Evolutionary conservation across 768 basidiomycete species (phyloP).

Genomic region (Psilocybe cyanescens): DNA sequence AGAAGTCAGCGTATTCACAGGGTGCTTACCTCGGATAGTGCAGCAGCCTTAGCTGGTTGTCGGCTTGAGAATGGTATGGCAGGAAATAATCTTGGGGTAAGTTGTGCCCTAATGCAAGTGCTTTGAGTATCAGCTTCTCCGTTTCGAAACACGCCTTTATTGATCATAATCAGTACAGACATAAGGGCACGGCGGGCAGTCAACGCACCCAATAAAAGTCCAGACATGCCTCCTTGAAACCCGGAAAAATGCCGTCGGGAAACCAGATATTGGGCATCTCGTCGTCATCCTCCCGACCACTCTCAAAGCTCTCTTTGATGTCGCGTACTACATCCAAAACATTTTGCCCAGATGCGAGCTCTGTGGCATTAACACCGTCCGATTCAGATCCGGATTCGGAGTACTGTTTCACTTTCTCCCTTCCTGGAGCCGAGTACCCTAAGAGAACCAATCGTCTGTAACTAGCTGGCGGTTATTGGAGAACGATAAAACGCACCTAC

Average conservation of each 20-base stretch:
- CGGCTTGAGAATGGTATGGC: slow-evolving; percentile 41
- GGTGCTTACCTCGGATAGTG: slow-evolving; percentile 51
- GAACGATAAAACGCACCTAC: slow-evolving; percentile 26
- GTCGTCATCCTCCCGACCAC: slow-evolving; percentile 50
- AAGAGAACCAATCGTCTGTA: background rate
- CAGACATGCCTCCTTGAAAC: slow-evolving; percentile 54
- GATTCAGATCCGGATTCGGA: slow-evolving; percentile 22
- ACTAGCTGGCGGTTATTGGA: background rate
- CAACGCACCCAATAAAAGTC: slow-evolving; percentile 51
- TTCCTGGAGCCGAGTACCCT: slow-evolving; percentile 44
- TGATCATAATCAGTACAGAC: background rate
- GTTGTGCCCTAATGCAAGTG: slow-evolving; percentile 50
- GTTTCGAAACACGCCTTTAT: slow-evolving; percentile 43
- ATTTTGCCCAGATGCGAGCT: slow-evolving; percentile 15
- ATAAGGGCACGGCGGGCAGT: slow-evolving; percentile 17
- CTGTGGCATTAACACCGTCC: background rate
- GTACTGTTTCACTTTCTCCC: slow-evolving; percentile 43
- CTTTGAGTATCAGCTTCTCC: slow-evolving; percentile 47
- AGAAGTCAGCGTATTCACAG: too few relatives aligned
- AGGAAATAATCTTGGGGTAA: slow-evolving; percentile 49
- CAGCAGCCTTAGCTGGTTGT: slow-evolving; percentile 61
- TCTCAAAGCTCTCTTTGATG: slow-evolving; percentile 59
- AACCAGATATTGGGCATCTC: slow-evolving; percentile 62
- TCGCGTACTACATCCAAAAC: slow-evolving; percentile 35
- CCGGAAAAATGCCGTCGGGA: slow-evolving; percentile 52